Evolutionary conservation across 306 rosid species (phyloP), one percentile per base, ranked within the genome.

Genomic region (Pachyrhizus erosus): DNA sequence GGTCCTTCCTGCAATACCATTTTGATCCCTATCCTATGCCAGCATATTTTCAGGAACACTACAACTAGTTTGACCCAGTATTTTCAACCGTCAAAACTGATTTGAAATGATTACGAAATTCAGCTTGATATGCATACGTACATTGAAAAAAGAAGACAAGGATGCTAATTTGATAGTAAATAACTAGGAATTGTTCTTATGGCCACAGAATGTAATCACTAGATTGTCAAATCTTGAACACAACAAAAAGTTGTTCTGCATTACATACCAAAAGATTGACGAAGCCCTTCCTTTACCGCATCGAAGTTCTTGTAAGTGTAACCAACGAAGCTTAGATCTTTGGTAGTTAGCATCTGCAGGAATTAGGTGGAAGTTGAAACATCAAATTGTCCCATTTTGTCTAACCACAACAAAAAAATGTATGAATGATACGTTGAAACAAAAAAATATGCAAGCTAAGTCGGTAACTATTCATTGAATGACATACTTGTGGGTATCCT

Each of bases 221-320:
- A 78, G 49, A 74, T 70, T 72, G 52, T 73, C n/a, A 75, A 67
- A 76, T 51, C 65, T 48, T 62, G 13, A 13, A 29, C 69, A 24
- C 46, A 61, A 77, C 78, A 26, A 70, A 37, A 76, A 76, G 73
- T 72, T n/a, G 79, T 37, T 61, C n/a, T 69, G 43, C 48, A 54
- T 66, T 80, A 70, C 90, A 75, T 92, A 96, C 99, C 96, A 69
- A 85, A 77, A 76, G 96, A 88, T 65, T 84, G 96, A 49, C 90
- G 94, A 86, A 91, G 97, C 84, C 92, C 99, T 86, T 93, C 99
- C 86, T 93, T 93, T 66, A 96, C 96, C 39, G 99, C 98, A 90
- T 95, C 98, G 3, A 95, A 93, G 88, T 95, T 95, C 91, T 95
- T 95, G 96, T 93, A 95, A 48, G 99, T 96, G 71, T 96, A 96